Percentiles rank a stretch among this genome's conserved stretches.
Conservation (phyloP, 441 rosid genomes). For the Adansonia grandidieri region DNA sequence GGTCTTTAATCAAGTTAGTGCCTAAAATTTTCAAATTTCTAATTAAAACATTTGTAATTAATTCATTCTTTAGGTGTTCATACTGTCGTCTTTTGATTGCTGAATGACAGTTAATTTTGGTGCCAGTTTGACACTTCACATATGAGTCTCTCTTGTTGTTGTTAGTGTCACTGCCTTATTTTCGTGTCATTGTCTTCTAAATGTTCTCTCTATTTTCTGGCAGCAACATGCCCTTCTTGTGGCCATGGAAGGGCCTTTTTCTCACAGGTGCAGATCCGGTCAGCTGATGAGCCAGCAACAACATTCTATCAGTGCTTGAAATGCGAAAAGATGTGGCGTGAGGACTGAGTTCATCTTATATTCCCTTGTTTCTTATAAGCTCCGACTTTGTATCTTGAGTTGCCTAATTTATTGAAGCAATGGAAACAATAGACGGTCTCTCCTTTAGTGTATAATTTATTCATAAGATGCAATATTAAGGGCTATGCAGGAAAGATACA, state of each 20-base stretch:
- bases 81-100: not conserved
- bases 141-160: not conserved
- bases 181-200: constrained; percentile 4
- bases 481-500: not conserved
- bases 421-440: too few species aligned
- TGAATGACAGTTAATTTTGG: not conserved
- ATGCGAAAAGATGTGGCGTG: constrained; percentile 50
- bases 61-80: not conserved
- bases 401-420: not conserved
- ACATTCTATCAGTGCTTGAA: constrained; percentile 62
- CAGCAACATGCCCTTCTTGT: constrained; percentile 59
- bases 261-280: constrained; percentile 58
- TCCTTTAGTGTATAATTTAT: not conserved
- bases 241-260: constrained; percentile 55
- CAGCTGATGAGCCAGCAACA: constrained; percentile 72
- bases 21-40: too few species aligned
- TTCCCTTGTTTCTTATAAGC: not conserved
- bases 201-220: not conserved
- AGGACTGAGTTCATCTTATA: constrained; percentile 36
- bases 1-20: too few species aligned
- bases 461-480: not conserved
- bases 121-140: not conserved
- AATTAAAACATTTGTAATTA: not conserved
- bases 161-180: not conserved
- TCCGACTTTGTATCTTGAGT: not conserved